These are phyloP conservation scores for Penicillium sumatraense DNA, from an alignment of 2,329 filamentous ascomycete genomes.

Conservation along the genomic window DNA sequence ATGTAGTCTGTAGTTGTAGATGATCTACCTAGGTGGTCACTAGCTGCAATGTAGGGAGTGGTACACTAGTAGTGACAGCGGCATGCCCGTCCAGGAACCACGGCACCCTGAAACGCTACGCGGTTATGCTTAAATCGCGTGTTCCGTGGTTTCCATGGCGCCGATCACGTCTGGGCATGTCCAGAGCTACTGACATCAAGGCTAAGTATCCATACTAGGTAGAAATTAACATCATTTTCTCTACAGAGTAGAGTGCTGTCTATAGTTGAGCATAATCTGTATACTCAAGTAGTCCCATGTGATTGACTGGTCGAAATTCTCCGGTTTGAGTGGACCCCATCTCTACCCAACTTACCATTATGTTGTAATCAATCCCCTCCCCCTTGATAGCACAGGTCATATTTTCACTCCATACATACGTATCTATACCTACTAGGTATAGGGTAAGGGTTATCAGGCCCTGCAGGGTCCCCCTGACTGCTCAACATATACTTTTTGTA, in stretches of 20 bases:
- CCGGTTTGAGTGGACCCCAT: background rate
- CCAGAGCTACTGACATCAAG: too few species aligned
- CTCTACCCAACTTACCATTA: background rate
- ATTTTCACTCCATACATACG: background rate
- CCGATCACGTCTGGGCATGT: too few species aligned
- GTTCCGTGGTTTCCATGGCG: slow-evolving; percentile 22
- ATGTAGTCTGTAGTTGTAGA: too few species aligned
- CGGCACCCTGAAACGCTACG: slow-evolving; percentile 23
- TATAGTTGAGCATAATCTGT: background rate
- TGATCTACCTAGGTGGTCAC: too few species aligned
- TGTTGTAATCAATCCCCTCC: background rate
- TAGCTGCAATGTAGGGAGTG: background rate
- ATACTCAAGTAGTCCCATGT: slow-evolving; percentile 2
- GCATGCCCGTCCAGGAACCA: slow-evolving; percentile 21
- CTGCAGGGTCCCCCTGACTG: too few species aligned
- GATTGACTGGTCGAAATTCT: slow-evolving; percentile 5
- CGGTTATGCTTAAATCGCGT: slow-evolving; percentile 29
- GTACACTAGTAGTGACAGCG: slow-evolving; percentile 22
- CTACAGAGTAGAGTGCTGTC: too few species aligned
- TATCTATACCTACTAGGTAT: too few species aligned
- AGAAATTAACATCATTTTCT: too few species aligned
- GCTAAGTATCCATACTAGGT: background rate
- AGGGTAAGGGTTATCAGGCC: too few species aligned
- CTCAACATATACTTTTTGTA: too few species aligned
- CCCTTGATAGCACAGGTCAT: slow-evolving; percentile 2